Evolutionary conservation across 2,329 filamentous ascomycete species (phyloP), one percentile per base, ranked within the genome.

Genomic region (Teratosphaeria pseudoeucalypti): DNA sequence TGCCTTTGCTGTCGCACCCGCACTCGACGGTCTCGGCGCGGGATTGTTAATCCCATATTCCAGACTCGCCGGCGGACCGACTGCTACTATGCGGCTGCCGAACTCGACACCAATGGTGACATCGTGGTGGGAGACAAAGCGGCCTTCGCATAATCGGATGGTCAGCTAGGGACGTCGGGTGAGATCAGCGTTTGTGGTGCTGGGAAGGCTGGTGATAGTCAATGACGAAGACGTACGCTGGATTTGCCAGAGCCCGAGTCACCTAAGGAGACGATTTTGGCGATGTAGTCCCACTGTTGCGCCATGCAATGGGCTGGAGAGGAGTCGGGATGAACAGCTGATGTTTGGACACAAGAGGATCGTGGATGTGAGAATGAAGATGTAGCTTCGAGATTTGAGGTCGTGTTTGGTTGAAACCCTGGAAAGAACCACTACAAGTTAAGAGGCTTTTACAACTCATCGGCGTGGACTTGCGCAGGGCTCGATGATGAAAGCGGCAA

Each of bases 51-150:
- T 79, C 55, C 74, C 76, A 60, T 85, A 75, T 57, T 79, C 75
- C 65, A 83, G 78, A 32, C 82, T 85, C 32, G 90, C 87, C 3
- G 90, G 90, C 32, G 90, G 90, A 0, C 91, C 91, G 66, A 96
- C 92, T 60, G 92, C 88, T 58, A 96, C 89, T 72, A 96, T 92
- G 70, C 91, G 86, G 56, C 89, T 95, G 69, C 92, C 92, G 74
- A 96, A 96, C 74, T 97, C 92, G 64, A 96, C 92, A 66, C 92
- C 92, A 71, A 96, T 96, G 65, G 92, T 97, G 66, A 96, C 92
- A 80, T 96, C 92, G 82, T 96, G 92, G 73, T 94, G 89, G 58
- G 89, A 84, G 58, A 89, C 90, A 80, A 97, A 96, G 74, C 92
- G 90, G 69, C 92, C 92, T 81, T 96, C 92, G 79, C 92, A 96